Evolutionary conservation across 331 rosid genomes (phyloP), one percentile per base, ranked within the genome.

Genomic region (Cydonia oblonga): DNA sequence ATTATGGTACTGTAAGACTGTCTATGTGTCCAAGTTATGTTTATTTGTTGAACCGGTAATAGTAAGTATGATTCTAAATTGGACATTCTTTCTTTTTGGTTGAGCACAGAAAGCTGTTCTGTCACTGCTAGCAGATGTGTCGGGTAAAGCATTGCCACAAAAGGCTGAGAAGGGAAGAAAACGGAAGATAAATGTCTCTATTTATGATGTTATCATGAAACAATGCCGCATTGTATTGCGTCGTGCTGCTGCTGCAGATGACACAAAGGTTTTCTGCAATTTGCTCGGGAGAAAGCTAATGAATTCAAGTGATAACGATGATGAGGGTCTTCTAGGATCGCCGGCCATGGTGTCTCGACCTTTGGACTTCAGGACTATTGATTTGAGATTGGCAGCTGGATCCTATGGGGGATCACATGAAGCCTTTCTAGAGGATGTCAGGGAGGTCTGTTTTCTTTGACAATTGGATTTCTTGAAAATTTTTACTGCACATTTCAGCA

Each of bases 271-370:
- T 65, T 95, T 95, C 79, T 95, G 99, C 83, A 95, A 90, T 88
- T 90, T 95, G 88, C 82, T 95, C 75, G 99, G 96, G 54, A 87
- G 92, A 87, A 95, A 91, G 78, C 80, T 90, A 71, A 82, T 83
- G 74, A 86, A 83, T 87, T 92, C 90, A 54, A 83, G 89, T 20
- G 99, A 95, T 82, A 95, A 91, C 58, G 99, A 91, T 79, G 99
- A 95, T 74, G 99, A 91, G 84, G 99, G 97, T 64, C 89, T 95
- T 87, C 97, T 95, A 68, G 99, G 99, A 25, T 79, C 89, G 25
- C 97, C 97, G 4, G 97, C 93, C 61, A 90, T 91, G 99, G 96
- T 95, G 65, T 81, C 96, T 25, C 87, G 96, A 69, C 99, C 99
- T 75, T 85, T 95, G 78, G 99, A 95, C 81, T 95, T 95, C 78